Base-by-base conservation (phyloP, 2,329 filamentous ascomycete genomes). In the Fusarium mundagurra region DNA sequence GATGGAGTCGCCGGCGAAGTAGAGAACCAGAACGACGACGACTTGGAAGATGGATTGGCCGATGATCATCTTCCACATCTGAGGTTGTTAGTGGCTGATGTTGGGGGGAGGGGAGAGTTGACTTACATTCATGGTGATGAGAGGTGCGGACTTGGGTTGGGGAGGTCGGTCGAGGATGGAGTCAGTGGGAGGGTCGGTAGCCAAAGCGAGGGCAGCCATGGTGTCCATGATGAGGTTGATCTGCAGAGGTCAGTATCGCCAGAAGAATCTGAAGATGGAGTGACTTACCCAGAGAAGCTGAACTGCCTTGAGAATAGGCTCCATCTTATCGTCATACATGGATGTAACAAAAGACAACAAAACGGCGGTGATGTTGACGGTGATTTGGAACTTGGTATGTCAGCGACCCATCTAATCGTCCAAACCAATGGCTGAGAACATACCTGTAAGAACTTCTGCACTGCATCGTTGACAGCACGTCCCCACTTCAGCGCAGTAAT, bases 61-160 rank as follows among this genome's bases (percentile, higher is more conserved):
- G 50, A 98, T 89, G 73, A 98, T 98, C 96, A 98, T 98, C 87
- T 98, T 98, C 96, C 96, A 97, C 96, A 98, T 98, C 67, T 70
- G 9, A 0, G 0, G 0, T 14, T 48, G 27, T 70, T 13, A 69
- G 50, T 8, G 7, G 22, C 9, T 1, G 2, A 7, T 4, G 4
- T 0, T 1, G 10, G 14, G 2, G 7, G 8, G 4, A 11, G 3
- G 20, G 1, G 1, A 8, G 10, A 8, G 17, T 27, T 14, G 12
- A 58, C 67, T 54, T 27, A 70, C 67, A 27, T 93, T 95, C 39
- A 92, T 86, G 3, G 95, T 97, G 77, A 98, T 96, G 71, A 91
- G 90, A 18, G 87, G 85, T 3, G 88, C 81, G 12, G 86, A 87
- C 77, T 88, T 88, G 64, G 83, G 86, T 76, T 91, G 89, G 0